Evolutionary conservation across 192 early-diverging fungal species (phyloP), one percentile per base, ranked within the genome.

Genomic region (Podila horticola): DNA sequence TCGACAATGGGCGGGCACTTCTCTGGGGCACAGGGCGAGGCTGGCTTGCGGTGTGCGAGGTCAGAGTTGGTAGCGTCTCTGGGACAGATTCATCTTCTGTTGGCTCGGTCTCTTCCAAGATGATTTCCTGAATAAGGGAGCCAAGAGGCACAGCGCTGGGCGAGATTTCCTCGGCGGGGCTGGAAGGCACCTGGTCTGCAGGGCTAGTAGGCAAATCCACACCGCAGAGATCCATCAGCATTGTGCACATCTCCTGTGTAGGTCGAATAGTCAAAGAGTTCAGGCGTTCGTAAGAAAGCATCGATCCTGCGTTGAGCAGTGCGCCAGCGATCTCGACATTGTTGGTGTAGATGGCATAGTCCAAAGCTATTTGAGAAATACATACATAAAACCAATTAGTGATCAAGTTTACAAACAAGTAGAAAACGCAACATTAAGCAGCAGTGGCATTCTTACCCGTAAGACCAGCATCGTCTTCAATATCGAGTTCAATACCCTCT

Each of bases 401-500:
- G 11, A 45, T 4, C 41, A 17, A 12, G 41, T 45, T 17, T 45
- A 3, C 15, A 45, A 45, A 45, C 41, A 45, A 17, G 41, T 17
- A 45, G 41, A 45, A 17, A 3, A 10, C 6, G 34, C 15, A 45
- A 15, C 41, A 38, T 38, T 38, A 41, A 41, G 4, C 41, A 45
- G n/a, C n/a, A 45, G 41, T 36, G 34, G 15, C 15, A 17, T 45
- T 45, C 48, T 57, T 79, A 79, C 76, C 76, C 52, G 77, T 81
- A 20, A 81, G 30, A 31, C 77, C 77, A 15, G 77, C 72, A 55
- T 81, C 71, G 22, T 81, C 77, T 34, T 72, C 71, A 55, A 73
- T 64, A 22, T 81, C 77, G 30, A 81, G 71, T 34, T 81, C 77
- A 28, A 81, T 81, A 55, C 77, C 77, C 29, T 81, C 77, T 55